Evolutionary conservation across 2,329 filamentous ascomycete species (phyloP), one percentile per base, ranked within the genome.

Genomic region (Fusarium veterinarium): DNA sequence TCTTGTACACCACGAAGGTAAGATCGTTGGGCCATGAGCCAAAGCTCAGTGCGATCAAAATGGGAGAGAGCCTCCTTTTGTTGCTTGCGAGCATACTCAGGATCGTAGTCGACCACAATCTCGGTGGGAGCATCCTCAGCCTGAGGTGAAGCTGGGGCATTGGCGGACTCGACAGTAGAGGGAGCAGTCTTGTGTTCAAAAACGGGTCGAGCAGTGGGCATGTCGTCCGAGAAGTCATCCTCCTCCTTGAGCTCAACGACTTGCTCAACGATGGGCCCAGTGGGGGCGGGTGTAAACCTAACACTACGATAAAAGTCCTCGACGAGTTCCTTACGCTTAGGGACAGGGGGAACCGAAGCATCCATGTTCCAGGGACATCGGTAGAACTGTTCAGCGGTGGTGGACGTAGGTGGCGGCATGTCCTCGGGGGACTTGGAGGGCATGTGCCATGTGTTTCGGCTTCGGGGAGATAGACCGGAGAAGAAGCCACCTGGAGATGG

Each of bases 401-500:
- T 94, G 3, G 95, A 97, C 1, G 94, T 95, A 3, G 95, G 95
- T 2, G 90, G 90, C 6, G 84, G 83, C 71, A 86, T 79, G 23
- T 87, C 87, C 12, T 89, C 86, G 17, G 88, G 86, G 25, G 87
- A 86, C 74, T 81, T 84, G 33, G 84, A 83, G 16, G 87, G 86
- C 67, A 91, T 84, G 77, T 94, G 91, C 95, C 95, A 98, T 17
- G 95, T 96, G 77, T 91, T 91, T 58, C 95, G 90, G 41, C 92
- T 91, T 59, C 90, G 89, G 7, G 92, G 90, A 41, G 92, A 93
- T 33, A 98, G 88, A 0, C 92, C 94, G 5, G 93, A 93, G 82
- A 98, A 98, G 86, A 98, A 98, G 2, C 93, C 94, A 31, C 94
- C 92, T 0, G 95, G 95, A 1, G 95, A 98, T 10, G 95, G 95